These are phyloP conservation scores for Wickerhamiella brachini DNA, from an alignment of 805 yeast species.

Conservation along the genomic window DNA sequence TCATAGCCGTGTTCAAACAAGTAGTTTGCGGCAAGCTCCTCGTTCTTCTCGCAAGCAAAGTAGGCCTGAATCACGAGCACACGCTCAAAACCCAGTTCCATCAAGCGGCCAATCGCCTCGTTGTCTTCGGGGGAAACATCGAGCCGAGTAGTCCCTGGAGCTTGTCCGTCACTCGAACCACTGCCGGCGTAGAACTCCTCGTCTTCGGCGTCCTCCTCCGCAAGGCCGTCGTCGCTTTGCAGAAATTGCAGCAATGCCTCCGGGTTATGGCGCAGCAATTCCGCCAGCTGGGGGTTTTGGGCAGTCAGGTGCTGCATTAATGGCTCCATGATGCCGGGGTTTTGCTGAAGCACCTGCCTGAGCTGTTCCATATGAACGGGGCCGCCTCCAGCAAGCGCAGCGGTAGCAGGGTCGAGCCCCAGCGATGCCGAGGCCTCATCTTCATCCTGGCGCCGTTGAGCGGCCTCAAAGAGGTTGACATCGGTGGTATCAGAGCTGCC, in stretches of 20 bases:
- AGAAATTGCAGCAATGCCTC: constrained; percentile 71
- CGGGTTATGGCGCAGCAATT: constrained; percentile 37
- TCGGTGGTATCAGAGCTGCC: constrained; percentile 15
- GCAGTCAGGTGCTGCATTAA: constrained; percentile 69
- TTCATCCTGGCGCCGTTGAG: constrained; percentile 21
- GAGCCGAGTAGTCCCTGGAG: constrained; percentile 15
- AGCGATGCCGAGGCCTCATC: constrained; percentile 21
- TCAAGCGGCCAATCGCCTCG: constrained; percentile 75
- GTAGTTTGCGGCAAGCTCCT: constrained; percentile 89
- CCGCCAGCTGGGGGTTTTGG: constrained; percentile 74
- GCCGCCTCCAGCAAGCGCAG: constrained; percentile 29
- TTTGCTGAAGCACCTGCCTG: constrained; percentile 64
- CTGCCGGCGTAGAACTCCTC: constrained; percentile 30
- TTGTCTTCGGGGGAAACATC: constrained; percentile 69
- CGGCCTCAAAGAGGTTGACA: constrained; percentile 29
- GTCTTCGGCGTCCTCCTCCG: constrained; percentile 16
- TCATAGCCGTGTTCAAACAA: constrained; percentile 39
- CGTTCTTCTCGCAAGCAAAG: constrained; percentile 96
- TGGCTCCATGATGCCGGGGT: constrained; percentile 81
- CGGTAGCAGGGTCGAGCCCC: constrained; percentile 21
- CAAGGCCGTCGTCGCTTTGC: constrained; percentile 26
- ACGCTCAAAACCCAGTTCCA: constrained; percentile 88
- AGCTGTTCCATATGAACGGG: constrained; percentile 36
- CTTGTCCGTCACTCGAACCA: constrained; percentile 27
- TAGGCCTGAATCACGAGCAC: constrained; percentile 80